Percentiles rank a stretch among this genome's conserved stretches.
These are phyloP conservation scores for Dendrocalamus latiflorus DNA, from an alignment of 202 grass and related monocot genomes.

Conservation along the genomic window DNA sequence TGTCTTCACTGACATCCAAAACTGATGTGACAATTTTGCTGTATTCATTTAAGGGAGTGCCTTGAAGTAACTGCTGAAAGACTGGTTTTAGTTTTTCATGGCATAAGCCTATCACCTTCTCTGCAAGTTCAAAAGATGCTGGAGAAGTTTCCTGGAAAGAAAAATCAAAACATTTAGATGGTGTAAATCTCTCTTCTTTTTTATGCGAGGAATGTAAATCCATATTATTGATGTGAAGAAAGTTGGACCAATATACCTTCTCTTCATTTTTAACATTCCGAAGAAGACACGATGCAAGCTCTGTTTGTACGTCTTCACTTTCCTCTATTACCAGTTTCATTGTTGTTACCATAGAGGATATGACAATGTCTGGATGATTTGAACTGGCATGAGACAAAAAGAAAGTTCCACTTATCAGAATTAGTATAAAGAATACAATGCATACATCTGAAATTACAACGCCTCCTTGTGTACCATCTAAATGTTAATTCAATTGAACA, in stretches of 20 bases:
- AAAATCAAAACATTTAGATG: not conserved
- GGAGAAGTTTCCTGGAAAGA: constrained; percentile 58
- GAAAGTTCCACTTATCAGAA: not conserved
- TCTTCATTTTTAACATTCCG: constrained; percentile 57
- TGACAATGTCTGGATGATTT: constrained; percentile 54
- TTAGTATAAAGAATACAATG: not conserved
- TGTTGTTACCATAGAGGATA: constrained; percentile 76
- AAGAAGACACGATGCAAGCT: constrained; percentile 60
- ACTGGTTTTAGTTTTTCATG: constrained; percentile 67
- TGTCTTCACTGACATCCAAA: constrained; percentile 59
- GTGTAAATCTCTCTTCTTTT: not conserved
- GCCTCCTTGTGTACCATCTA: not conserved
- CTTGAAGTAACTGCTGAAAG: constrained; percentile 48
- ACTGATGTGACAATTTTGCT: constrained; percentile 47
- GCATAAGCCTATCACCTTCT: constrained; percentile 69
- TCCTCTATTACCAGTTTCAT: constrained; percentile 92
- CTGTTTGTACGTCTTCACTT: constrained; percentile 67
- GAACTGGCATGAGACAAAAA: constrained; percentile 35
- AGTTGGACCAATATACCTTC: constrained; percentile 37
- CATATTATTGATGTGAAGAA: constrained; percentile 1
- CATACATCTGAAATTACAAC: constrained; percentile 3
- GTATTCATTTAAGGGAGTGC: constrained; percentile 52
- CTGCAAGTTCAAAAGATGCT: constrained; percentile 62
- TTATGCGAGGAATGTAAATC: not conserved
- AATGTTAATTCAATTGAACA: not conserved